These are phyloP conservation scores for Senecio squalidus DNA, from an alignment of 140 eudicot species.

Conservation along the genomic window DNA sequence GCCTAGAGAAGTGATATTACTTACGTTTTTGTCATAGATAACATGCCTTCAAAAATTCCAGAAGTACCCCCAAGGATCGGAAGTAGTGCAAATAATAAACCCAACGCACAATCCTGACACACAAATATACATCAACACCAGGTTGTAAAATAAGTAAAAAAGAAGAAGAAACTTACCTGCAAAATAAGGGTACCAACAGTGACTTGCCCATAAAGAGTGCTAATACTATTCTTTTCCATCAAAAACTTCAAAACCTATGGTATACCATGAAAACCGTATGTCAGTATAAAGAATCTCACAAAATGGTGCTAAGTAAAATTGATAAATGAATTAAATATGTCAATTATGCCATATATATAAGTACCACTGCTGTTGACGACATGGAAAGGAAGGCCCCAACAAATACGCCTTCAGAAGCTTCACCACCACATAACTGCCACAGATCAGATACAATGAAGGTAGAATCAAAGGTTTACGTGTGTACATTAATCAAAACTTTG, in stretches of 20 bases:
- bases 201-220: constrained; percentile 76
- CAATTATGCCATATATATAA: constrained; percentile 5
- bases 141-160: constrained; percentile 4
- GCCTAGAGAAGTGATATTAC: constrained; percentile 18
- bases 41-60: constrained; percentile 82
- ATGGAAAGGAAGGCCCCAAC: constrained; percentile 87
- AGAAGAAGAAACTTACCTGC: constrained; percentile 45
- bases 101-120: constrained; percentile 94
- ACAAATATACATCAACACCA: constrained; percentile 23
- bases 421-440: constrained; percentile 75
- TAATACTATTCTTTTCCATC: constrained; percentile 80
- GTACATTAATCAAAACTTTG: too few relatives aligned
- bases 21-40: constrained; percentile 99
- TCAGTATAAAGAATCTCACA: constrained; percentile 15
- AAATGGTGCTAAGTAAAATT: not conserved
- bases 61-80: constrained; percentile 97
- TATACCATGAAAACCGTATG: constrained; percentile 1
- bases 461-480: not conserved
- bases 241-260: constrained; percentile 70
- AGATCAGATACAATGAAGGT: not conserved
- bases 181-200: constrained; percentile 85
- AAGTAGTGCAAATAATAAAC: constrained; percentile 91
- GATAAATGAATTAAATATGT: constrained; percentile 5
- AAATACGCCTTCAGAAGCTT: constrained; percentile 86
- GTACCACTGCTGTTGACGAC: constrained; percentile 98